These are phyloP conservation scores for Mycena galericulata DNA, from an alignment of 768 basidiomycete genomes.

Conservation along the genomic window DNA sequence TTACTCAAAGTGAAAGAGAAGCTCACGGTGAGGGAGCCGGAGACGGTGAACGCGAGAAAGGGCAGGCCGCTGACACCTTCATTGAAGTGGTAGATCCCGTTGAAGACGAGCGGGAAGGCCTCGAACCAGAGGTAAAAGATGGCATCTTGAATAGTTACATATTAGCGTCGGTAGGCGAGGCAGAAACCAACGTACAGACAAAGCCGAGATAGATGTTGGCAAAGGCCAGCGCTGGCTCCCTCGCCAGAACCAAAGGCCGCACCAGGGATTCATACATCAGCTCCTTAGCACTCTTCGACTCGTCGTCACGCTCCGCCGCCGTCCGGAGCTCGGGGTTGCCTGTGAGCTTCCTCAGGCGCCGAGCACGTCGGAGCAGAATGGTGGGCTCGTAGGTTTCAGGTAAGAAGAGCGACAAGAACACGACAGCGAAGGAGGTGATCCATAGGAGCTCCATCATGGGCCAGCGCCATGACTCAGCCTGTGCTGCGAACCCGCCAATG, in stretches of 20 bases:
- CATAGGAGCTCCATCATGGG: constrained; percentile 50
- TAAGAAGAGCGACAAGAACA: constrained; percentile 43
- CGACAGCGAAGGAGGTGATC: constrained; percentile 42
- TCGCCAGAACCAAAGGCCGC: constrained; percentile 45
- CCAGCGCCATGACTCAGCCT: constrained; percentile 48
- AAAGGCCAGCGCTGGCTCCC: constrained; percentile 45
- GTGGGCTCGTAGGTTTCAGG: constrained; percentile 46
- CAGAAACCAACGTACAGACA: constrained; percentile 34
- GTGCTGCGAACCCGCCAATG: constrained; percentile 47
- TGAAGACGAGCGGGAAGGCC: constrained; percentile 49
- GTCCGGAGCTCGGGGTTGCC: constrained; percentile 43
- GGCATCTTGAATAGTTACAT: constrained; percentile 31
- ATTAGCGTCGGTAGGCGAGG: not conserved
- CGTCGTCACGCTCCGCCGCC: constrained; percentile 40
- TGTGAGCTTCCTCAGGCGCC: constrained; percentile 44
- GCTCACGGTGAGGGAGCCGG: constrained; percentile 30
- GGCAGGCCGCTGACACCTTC: constrained; percentile 45
- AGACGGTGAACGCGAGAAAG: constrained; percentile 44
- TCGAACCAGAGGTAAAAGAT: constrained; percentile 50
- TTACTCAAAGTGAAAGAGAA: not conserved
- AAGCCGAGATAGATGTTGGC: constrained; percentile 48
- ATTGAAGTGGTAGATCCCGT: constrained; percentile 47
- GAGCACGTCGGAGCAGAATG: constrained; percentile 46
- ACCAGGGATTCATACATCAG: constrained; percentile 42
- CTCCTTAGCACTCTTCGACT: constrained; percentile 31